Conservation (phyloP, 306 rosid genomes). For the Senna siamea region DNA sequence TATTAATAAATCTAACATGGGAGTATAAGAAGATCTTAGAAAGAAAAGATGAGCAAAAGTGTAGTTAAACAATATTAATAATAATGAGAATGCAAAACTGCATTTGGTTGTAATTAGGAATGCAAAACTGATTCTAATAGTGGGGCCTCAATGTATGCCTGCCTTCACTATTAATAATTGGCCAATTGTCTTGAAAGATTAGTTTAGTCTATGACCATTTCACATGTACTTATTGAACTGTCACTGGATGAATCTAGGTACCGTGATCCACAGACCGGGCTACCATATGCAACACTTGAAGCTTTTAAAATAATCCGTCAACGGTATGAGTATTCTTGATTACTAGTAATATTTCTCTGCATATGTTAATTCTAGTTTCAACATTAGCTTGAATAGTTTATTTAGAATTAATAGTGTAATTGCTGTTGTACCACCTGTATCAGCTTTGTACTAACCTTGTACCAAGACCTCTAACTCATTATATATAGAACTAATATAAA, state of each 20-base stretch:
- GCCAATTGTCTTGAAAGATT: conserved; percentile 18
- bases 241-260: conserved; percentile 61
- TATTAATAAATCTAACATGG: not conserved
- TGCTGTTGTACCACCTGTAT: too few relatives aligned
- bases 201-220: not conserved
- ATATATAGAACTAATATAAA: too few relatives aligned
- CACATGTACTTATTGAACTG: conserved; percentile 28
- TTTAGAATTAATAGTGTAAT: too few relatives aligned
- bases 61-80: not conserved
- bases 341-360: conserved; percentile 24
- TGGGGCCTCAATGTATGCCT: not conserved
- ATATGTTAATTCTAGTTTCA: not conserved
- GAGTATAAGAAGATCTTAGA: not conserved
- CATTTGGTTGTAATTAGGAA: not conserved
- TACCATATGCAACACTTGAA: conserved; percentile 88
- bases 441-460: too few relatives aligned
- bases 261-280: conserved; percentile 90
- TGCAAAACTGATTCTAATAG: not conserved
- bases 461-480: too few relatives aligned
- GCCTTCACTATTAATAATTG: not conserved
- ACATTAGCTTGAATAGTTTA: too few relatives aligned
- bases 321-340: conserved; percentile 60
- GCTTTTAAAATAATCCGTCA: conserved; percentile 79
- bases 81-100: not conserved
- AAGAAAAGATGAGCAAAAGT: not conserved